Conservation (phyloP, 495 filamentous ascomycete genomes). For the Oidiodendron maius region DNA sequence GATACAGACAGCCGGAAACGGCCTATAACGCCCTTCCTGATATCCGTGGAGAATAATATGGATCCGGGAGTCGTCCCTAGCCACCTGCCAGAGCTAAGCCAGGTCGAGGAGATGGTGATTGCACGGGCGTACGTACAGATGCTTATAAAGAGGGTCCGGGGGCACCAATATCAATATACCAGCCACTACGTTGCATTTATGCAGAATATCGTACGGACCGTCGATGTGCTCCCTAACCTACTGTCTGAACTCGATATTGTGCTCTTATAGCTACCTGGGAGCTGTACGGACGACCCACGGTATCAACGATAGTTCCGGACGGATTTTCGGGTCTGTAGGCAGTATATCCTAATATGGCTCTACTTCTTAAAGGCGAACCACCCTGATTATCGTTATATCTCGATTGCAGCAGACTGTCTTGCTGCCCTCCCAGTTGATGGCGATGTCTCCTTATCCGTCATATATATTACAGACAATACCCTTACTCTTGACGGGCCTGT, state of each 20-base stretch:
- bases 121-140: not conserved
- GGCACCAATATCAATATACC: slow-evolving; percentile 3
- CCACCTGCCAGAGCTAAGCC: not conserved
- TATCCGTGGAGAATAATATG: not conserved
- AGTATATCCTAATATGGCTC: not conserved
- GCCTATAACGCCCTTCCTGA: not conserved
- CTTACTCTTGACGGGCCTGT: not conserved
- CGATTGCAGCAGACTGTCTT: slow-evolving; percentile 1
- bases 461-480: not conserved
- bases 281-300: not conserved
- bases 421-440: not conserved
- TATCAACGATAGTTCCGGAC: slow-evolving; percentile 2
- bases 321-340: slow-evolving; percentile 3
- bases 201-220: slow-evolving; percentile 3
- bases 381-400: slow-evolving; percentile 4
- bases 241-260: no score
- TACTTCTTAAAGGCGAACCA: slow-evolving; percentile 3
- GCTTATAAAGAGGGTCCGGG: not conserved
- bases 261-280: not conserved
- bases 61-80: not conserved
- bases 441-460: not conserved
- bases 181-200: slow-evolving; percentile 2
- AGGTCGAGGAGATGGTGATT: slow-evolving; percentile 1
- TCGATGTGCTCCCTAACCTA: not conserved
- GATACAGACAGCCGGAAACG: not conserved